phyloP scores from a whole-genome alignment of 768 basidiomycete genomes.

The Tylopilus sp. region DNA sequence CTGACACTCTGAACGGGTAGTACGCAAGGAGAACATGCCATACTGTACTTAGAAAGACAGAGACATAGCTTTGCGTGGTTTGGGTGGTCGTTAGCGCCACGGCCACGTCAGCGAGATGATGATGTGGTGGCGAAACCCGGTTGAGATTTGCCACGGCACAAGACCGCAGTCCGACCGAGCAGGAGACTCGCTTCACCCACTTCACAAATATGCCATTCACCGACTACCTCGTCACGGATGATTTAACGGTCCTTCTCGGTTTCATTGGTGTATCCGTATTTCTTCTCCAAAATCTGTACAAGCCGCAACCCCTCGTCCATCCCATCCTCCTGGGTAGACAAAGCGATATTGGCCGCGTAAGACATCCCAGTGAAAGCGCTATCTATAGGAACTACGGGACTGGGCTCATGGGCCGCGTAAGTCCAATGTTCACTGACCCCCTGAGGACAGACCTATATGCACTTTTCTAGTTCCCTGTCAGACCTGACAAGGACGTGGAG shows the following conservation, averaged over 20 bases:
- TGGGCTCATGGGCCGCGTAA: conserved; percentile 75
- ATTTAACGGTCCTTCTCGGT: conserved; percentile 72
- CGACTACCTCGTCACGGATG: conserved; percentile 70
- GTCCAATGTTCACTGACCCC: conserved; percentile 24
- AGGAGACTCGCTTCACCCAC: background rate
- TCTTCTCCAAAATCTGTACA: conserved; percentile 73
- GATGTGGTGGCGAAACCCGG: background rate
- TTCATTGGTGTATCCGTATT: conserved; percentile 75
- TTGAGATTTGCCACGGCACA: conserved; percentile 5
- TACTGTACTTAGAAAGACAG: too few relatives aligned
- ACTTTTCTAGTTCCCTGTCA: conserved; percentile 58
- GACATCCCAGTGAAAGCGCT: conserved; percentile 80
- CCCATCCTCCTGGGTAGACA: conserved; percentile 92
- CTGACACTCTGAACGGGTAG: background rate
- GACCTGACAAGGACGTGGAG: conserved; percentile 69
- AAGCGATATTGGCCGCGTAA: conserved; percentile 81
- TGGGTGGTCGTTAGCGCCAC: too few relatives aligned
- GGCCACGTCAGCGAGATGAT: background rate
- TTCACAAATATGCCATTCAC: conserved; percentile 39
- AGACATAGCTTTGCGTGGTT: too few relatives aligned
- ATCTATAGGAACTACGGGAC: conserved; percentile 90
- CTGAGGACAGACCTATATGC: background rate
- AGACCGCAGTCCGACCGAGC: background rate
- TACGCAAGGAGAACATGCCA: background rate
- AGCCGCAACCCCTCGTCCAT: conserved; percentile 82